Evolutionary conservation across 768 basidiomycete genomes (phyloP), one percentile per base, ranked within the genome.

Genomic region (Collybiopsis confluens): DNA sequence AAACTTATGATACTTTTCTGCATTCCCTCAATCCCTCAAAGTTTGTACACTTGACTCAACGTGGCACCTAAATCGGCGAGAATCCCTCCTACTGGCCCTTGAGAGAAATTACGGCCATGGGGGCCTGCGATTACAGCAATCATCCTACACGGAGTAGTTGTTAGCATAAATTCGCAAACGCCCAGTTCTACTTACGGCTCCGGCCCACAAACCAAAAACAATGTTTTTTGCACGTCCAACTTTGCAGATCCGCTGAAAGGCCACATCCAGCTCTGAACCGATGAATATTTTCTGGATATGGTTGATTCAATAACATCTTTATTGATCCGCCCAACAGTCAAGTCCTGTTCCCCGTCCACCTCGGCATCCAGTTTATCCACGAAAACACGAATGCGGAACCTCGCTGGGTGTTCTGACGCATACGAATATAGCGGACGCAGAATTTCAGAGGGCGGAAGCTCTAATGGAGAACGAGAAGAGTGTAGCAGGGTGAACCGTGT

Each of bases 141-240:
- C 91, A 92, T 91, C 45, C 90, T 92, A 54, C 37, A 56, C 35
- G 21, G 26, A 33, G 40, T 36, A 58, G 23, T 47, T 54, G 55
- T 23, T 50, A 56, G 54, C 49, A 15, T 30, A 26, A 38, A 16
- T 21, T 18, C n/a, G 7, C 27, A n/a, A 35, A 38, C 28, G 26
- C 4, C 30, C 13, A 49, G 20, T 35, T 16, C 51, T 54, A 67
- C 85, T 62, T 66, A 92, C 91, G 77, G 76, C 56, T 92, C 87
- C n/a, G 91, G 92, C 24, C 91, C 91, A 67, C 88, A 93, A 3
- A 93, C 80, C 11, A 93, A 68, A 63, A 92, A 86, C 53, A 92
- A 68, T 42, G 71, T 80, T 59, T 73, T 79, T 50, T 67, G 67
- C 16, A 57, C 57, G 36, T 59, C 58, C 20, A 63, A 28, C 26